Evolutionary conservation across 192 early-diverging fungal genomes (phyloP).

Genomic region (Backusella psychrophila): DNA sequence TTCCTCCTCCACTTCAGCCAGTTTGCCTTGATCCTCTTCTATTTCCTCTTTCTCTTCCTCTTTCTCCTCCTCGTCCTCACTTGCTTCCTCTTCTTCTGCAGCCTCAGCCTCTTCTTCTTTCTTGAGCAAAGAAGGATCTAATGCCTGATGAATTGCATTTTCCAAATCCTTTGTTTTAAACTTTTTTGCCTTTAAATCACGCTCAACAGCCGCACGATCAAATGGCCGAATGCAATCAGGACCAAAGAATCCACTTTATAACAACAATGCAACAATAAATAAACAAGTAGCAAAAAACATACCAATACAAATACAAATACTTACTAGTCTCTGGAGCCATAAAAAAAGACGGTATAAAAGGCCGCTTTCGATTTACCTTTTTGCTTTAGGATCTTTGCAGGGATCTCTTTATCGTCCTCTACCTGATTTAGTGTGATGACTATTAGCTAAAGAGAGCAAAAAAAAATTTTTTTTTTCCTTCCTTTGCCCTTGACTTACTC

Average conservation of each 20-base stretch:
- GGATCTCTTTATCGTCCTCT: conserved; percentile 38
- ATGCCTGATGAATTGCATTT: conserved; percentile 30
- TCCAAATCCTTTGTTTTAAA: conserved; percentile 40
- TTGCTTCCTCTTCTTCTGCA: conserved; percentile 18
- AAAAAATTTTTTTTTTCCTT: not conserved
- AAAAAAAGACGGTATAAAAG: conserved; percentile 41
- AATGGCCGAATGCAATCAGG: conserved; percentile 39
- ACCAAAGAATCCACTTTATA: conserved; percentile 40
- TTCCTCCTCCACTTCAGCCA: conserved; percentile 5
- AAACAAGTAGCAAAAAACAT: not conserved
- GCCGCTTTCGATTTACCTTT: conserved; percentile 39
- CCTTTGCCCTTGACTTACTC: conserved; percentile 36
- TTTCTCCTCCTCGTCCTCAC: conserved; percentile 25
- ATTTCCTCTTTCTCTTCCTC: conserved; percentile 13
- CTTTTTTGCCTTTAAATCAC: conserved; percentile 40
- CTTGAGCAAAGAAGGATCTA: conserved; percentile 30
- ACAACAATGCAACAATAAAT: not conserved
- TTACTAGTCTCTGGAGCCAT: conserved; percentile 47
- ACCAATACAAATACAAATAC: not conserved
- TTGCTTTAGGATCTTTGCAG: conserved; percentile 33
- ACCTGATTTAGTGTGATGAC: conserved; percentile 23
- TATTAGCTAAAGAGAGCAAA: not conserved
- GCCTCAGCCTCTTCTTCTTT: conserved; percentile 14
- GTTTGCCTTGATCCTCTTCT: not conserved
- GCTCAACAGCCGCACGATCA: conserved; percentile 23